Evolutionary conservation across 345 rosid species (phyloP).

Genomic region (Dipteronia sinensis): DNA sequence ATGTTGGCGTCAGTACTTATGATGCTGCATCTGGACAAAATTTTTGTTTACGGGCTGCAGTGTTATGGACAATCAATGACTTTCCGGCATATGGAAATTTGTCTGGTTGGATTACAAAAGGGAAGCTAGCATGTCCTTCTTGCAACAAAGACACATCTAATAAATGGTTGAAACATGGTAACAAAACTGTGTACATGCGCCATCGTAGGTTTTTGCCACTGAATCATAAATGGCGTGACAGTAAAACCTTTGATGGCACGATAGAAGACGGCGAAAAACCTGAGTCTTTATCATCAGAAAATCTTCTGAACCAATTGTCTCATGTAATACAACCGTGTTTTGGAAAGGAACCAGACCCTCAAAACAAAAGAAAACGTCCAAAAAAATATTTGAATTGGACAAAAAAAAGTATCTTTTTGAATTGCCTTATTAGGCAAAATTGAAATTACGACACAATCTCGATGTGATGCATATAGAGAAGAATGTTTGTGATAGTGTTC

Average conservation of each 20-base stretch:
- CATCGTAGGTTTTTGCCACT: not conserved
- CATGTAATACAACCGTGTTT: not conserved
- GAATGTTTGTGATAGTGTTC: not conserved
- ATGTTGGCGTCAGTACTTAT: not conserved
- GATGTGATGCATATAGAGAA: not conserved
- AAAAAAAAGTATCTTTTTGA: not conserved
- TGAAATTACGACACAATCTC: not conserved
- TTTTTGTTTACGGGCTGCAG: not conserved
- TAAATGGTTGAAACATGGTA: not conserved
- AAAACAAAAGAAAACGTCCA: not conserved
- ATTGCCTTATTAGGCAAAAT: not conserved
- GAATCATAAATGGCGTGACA: not conserved
- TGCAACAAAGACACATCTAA: not conserved
- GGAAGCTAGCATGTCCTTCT: not conserved
- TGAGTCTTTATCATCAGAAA: too few species aligned
- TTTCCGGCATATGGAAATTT: not conserved
- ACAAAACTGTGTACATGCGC: not conserved
- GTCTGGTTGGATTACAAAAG: not conserved
- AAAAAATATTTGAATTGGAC: not conserved
- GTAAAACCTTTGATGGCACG: not conserved
- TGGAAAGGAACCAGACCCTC: not conserved
- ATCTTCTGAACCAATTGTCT: not conserved
- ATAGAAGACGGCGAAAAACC: not conserved
- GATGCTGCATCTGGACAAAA: not conserved
- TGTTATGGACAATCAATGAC: constrained; percentile 17